Percentiles rank a stretch among this genome's conserved stretches.
Evolutionary conservation across 2,329 filamentous ascomycete genomes (phyloP).

Genomic region (Madurella fahalii): DNA sequence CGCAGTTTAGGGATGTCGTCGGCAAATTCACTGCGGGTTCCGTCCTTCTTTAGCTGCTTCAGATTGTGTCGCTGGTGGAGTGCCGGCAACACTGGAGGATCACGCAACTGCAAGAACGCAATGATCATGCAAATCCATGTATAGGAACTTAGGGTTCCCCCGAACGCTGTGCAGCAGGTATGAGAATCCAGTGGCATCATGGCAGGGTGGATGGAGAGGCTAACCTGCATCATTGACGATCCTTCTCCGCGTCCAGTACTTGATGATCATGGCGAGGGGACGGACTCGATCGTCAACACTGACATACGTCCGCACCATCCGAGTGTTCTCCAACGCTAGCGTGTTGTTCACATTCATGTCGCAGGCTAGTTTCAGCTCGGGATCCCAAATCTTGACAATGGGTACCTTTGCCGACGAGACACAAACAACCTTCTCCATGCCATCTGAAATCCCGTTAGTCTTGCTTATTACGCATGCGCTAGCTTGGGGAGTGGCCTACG

Average conservation of each 20-base stretch:
- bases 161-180: constrained; percentile 59
- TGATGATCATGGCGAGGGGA: constrained; percentile 92
- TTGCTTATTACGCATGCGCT: not conserved
- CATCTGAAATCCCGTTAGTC: constrained; percentile 55
- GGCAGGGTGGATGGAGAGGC: constrained; percentile 31
- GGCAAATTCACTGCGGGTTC: constrained; percentile 71
- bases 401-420: constrained; percentile 93
- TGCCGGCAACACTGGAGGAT: constrained; percentile 78
- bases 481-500: constrained; percentile 52
- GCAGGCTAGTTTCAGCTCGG: constrained; percentile 80
- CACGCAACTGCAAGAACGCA: constrained; percentile 85
- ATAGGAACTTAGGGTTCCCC: constrained; percentile 93
- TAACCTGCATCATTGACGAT: constrained; percentile 94
- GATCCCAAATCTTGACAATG: constrained; percentile 98
- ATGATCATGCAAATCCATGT: constrained; percentile 99
- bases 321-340: constrained; percentile 87
- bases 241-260: constrained; percentile 91
- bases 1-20: constrained; percentile 74
- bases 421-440: constrained; percentile 95
- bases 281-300: constrained; percentile 87
- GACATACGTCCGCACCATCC: constrained; percentile 97
- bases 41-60: constrained; percentile 58
- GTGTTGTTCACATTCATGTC: constrained; percentile 99
- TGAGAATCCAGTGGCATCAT: not conserved
- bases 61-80: constrained; percentile 71